Evolutionary conservation across 2,329 filamentous ascomycete species (phyloP).

Genomic region (Hypomyces rosellus): DNA sequence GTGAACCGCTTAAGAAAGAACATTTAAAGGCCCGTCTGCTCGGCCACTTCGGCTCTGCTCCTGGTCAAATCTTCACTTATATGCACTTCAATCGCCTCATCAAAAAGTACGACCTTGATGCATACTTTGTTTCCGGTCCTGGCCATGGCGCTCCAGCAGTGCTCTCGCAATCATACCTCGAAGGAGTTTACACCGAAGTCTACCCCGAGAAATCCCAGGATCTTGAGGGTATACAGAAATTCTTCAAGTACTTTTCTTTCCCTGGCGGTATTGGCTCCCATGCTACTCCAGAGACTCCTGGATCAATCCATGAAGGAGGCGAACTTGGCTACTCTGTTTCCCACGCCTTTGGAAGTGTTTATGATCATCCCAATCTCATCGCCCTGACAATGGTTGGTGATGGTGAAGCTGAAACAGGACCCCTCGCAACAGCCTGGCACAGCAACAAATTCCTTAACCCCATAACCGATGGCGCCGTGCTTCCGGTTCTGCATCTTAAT

Average conservation of each 20-base stretch:
- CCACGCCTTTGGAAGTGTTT: slow-evolving; percentile 72
- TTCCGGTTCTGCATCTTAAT: slow-evolving; percentile 72
- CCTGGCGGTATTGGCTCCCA: slow-evolving; percentile 73
- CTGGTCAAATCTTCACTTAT: slow-evolving; percentile 75
- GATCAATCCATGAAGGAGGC: slow-evolving; percentile 71
- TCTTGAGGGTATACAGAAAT: slow-evolving; percentile 61
- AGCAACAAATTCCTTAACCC: slow-evolving; percentile 78
- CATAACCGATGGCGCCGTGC: slow-evolving; percentile 68
- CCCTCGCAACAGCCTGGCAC: slow-evolving; percentile 74
- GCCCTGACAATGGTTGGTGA: slow-evolving; percentile 74
- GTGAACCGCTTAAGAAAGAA: slow-evolving; percentile 59
- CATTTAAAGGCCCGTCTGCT: slow-evolving; percentile 69
- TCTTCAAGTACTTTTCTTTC: slow-evolving; percentile 81
- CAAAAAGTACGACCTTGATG: slow-evolving; percentile 70
- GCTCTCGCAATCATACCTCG: slow-evolving; percentile 69
- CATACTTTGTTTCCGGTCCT: slow-evolving; percentile 68
- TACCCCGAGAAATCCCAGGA: slow-evolving; percentile 69
- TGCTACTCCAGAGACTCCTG: slow-evolving; percentile 72
- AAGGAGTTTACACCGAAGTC: slow-evolving; percentile 71
- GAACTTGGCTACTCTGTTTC: slow-evolving; percentile 78
- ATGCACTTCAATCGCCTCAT: slow-evolving; percentile 79
- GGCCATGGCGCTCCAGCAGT: slow-evolving; percentile 73
- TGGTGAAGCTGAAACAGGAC: slow-evolving; percentile 75
- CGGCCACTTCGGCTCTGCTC: slow-evolving; percentile 73
- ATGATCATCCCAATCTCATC: slow-evolving; percentile 68